Percentiles rank a stretch among this genome's conserved stretches.
Conservation (phyloP, 768 basidiomycete genomes). For the Lactifluus subvellereus region DNA sequence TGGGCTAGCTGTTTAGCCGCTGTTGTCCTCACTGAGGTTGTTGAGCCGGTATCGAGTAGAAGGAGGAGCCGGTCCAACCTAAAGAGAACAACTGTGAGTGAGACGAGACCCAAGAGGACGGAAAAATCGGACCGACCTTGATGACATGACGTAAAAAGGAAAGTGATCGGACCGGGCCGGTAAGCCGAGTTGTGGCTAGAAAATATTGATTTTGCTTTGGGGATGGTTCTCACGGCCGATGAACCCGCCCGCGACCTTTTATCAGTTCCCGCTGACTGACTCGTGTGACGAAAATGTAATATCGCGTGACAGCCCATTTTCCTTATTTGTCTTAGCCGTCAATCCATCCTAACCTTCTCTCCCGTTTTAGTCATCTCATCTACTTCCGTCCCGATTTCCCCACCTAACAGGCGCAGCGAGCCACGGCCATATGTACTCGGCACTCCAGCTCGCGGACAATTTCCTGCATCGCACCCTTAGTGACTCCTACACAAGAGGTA, state of each 20-base stretch:
- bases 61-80: conserved; percentile 97
- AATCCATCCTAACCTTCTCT: conserved; percentile 10
- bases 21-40: conserved; percentile 82
- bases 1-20: conserved; percentile 95
- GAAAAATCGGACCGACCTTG: conserved; percentile 44
- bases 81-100: not conserved
- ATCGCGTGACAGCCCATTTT: conserved; percentile 23
- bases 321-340: conserved; percentile 25
- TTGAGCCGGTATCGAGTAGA: conserved; percentile 92
- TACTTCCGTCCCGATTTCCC: conserved; percentile 1
- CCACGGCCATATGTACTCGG: not conserved
- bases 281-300: conserved; percentile 24
- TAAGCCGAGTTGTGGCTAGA: conserved; percentile 36
- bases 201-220: conserved; percentile 37
- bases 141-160: conserved; percentile 64
- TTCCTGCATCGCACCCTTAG: conserved; percentile 5
- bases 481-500: conserved; percentile 11
- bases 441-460: conserved; percentile 14
- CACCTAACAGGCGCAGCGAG: not conserved
- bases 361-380: conserved; percentile 15
- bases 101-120: conserved; percentile 9
- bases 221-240: conserved; percentile 37
- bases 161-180: conserved; percentile 48
- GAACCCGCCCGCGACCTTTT: conserved; percentile 26
- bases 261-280: conserved; percentile 21